Evolutionary conservation across 2,329 filamentous ascomycete species (phyloP), one percentile per base, ranked within the genome.

Genomic region (Aureobasidium namibiae): DNA sequence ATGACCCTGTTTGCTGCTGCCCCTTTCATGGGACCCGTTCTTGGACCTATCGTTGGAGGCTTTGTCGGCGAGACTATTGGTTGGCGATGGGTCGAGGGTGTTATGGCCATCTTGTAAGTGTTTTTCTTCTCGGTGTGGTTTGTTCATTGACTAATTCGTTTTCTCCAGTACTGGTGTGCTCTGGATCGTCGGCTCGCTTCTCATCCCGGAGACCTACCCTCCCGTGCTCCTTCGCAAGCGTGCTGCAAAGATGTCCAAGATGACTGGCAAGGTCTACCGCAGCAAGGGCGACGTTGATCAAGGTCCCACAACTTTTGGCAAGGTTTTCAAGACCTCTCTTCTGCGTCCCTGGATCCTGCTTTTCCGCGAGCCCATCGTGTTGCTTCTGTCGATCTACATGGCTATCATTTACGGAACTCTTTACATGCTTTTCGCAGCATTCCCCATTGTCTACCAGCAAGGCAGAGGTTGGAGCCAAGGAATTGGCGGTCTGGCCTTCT

Each of bases 21-120:
- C 8, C 86, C 86, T 0, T 88, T 87, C 69, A 74, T 89, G 59
- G 86, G 86, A 1, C 84, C 86, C 0, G 80, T 73, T 58, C 82
- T 74, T 67, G 84, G 86, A 0, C 87, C 87, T 89, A 87, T 87
- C 76, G 84, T 65, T 89, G 84, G 84, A 61, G 85, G 85, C 6
- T 90, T 88, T 68, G 75, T 88, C 1, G 82, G 83, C 21, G 75
- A 84, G 66, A 76, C 77, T 1, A 77, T 78, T 3, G 85, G 85
- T 44, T 89, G 86, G 86, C 77, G 83, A 63, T 89, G 86, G 87
- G 80, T 88, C 29, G 77, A 83, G 71, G 83, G 82, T 3, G 70
- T 87, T 60, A 78, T 84, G 71, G 76, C 81, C 53, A 82, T 84
- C 61, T 85, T 88, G 48, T 52, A 38, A 50, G 48, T 24, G 21